phyloP scores from a whole-genome alignment of 352 stramenopile species.

The Nothophytophthora sp. region DNA sequence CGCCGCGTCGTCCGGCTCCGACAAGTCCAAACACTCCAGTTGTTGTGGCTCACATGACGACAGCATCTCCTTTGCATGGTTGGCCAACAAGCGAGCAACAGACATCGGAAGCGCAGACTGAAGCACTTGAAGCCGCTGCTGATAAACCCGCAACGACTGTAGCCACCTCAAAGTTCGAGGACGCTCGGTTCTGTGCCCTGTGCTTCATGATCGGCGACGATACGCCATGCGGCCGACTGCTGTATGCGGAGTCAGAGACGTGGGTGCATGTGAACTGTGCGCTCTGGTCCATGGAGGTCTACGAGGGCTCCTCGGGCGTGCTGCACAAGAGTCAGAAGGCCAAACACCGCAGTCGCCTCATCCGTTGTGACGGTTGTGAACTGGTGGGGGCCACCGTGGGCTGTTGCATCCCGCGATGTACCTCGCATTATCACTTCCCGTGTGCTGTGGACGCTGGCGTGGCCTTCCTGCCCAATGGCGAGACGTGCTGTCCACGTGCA shows the following conservation, averaged over 20 bases:
- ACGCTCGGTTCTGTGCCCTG: conserved; percentile 76
- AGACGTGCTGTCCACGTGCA: conserved; percentile 63
- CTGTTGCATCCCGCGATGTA: conserved; percentile 87
- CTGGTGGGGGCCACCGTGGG: conserved; percentile 91
- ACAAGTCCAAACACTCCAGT: too few species aligned
- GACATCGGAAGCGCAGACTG: background rate
- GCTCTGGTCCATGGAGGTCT: conserved; percentile 94
- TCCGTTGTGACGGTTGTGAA: conserved; percentile 92
- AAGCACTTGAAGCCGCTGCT: background rate
- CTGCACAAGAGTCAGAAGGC: conserved; percentile 90
- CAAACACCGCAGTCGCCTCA: conserved; percentile 80
- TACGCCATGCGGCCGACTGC: conserved; percentile 65
- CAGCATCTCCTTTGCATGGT: conserved; percentile 36
- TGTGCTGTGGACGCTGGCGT: conserved; percentile 86
- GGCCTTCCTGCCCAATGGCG: conserved; percentile 65
- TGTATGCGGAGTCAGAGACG: conserved; percentile 81
- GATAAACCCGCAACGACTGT: background rate
- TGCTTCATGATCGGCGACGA: conserved; percentile 86
- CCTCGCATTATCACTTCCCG: conserved; percentile 93
- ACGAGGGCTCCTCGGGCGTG: conserved; percentile 67
- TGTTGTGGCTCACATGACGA: conserved; percentile 45
- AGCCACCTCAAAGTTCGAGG: conserved; percentile 28
- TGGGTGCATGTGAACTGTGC: conserved; percentile 95
- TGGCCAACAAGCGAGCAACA: conserved; percentile 24
- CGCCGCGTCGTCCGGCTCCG: background rate